Base-by-base conservation (phyloP, 352 stramenopile species). In the Thraustochytrium aureum region DNA sequence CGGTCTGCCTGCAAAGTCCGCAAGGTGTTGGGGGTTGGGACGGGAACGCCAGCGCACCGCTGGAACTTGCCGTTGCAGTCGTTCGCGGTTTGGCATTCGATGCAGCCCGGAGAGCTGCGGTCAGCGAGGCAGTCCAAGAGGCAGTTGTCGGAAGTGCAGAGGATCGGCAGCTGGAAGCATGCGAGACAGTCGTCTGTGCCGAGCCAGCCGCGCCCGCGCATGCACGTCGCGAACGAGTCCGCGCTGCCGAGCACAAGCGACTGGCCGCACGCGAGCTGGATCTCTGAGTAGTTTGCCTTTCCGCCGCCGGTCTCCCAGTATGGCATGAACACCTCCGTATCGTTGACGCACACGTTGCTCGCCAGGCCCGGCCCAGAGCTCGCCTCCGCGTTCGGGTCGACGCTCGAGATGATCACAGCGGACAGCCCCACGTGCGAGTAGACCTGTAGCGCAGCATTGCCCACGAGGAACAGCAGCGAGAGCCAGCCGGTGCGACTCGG, bases 361-460 rank as follows among this genome's bases (percentile, higher is more conserved):
- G 17, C 47, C 26, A 26, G 26, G 17, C 17, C 47, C 47, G 47
- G 26, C 47, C 47, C 47, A 26, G 47, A 56, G 17, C 17, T 56
- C 47, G 47, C 26, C n/a, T n/a, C n/a, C n/a, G n/a, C 26, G 14
- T 38, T 33, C 47, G 66, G 66, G 33, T 75, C 33, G 12, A 69
- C 7, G 45, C 52, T 75, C 42, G 66, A 75, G 26, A 66, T 38
- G 37, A 75, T 43, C 22, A 75, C 66, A 35, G 47, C 66, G 32
- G 37, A 61, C 66, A 75, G 37, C 37, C 66, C 66, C 17, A 75
- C 22, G 37, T 75, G 66, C 17, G 47, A 74, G 66, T 45, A 75
- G 5, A 75, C 37, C 32, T 75, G 66, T 32, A 75, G 66, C 10
- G 42, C 66, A 26, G 65, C 66, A 43, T 75, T 75, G 33, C 47